Percentiles rank a stretch among this genome's conserved stretches.
These are phyloP conservation scores for Sporothrix brasiliensis DNA, from an alignment of 2,329 filamentous ascomycete genomes.

Conservation along the genomic window DNA sequence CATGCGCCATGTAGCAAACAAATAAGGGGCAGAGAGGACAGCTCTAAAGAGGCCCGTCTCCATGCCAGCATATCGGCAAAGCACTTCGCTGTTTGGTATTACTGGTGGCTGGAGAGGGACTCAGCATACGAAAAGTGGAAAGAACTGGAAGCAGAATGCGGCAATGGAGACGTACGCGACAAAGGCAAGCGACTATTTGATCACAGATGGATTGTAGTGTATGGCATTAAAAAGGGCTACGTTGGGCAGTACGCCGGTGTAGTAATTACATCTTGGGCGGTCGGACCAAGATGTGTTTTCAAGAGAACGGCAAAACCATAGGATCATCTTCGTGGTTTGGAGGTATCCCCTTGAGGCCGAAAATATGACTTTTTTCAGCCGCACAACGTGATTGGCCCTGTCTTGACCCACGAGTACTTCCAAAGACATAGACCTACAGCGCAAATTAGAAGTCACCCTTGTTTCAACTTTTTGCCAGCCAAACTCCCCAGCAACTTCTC, in stretches of 20 bases:
- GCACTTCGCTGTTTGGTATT: no score
- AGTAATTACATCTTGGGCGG: slow-evolving; percentile 42
- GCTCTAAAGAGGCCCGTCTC: slow-evolving; percentile 27
- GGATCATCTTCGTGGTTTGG: slow-evolving; percentile 41
- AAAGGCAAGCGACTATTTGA: slow-evolving; percentile 40
- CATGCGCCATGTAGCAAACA: slow-evolving; percentile 42
- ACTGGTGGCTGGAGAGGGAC: no score
- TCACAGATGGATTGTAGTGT: slow-evolving; percentile 40
- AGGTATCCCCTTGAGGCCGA: slow-evolving; percentile 22
- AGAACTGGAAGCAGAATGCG: slow-evolving; percentile 42
- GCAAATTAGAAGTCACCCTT: no score
- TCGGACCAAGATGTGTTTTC: slow-evolving; percentile 41
- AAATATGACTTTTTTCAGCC: no score
- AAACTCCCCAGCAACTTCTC: no score
- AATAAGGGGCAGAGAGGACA: slow-evolving; percentile 36
- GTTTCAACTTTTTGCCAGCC: no score
- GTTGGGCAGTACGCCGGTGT: slow-evolving; percentile 41
- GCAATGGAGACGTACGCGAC: slow-evolving; percentile 37
- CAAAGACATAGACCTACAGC: no score
- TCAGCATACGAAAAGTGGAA: slow-evolving; percentile 40
- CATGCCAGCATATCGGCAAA: no score
- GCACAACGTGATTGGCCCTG: no score
- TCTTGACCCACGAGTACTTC: no score
- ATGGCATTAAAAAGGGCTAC: slow-evolving; percentile 42
- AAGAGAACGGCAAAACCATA: slow-evolving; percentile 41